Conservation (phyloP, 345 rosid genomes). For the Leavenworthia alabamica region DNA sequence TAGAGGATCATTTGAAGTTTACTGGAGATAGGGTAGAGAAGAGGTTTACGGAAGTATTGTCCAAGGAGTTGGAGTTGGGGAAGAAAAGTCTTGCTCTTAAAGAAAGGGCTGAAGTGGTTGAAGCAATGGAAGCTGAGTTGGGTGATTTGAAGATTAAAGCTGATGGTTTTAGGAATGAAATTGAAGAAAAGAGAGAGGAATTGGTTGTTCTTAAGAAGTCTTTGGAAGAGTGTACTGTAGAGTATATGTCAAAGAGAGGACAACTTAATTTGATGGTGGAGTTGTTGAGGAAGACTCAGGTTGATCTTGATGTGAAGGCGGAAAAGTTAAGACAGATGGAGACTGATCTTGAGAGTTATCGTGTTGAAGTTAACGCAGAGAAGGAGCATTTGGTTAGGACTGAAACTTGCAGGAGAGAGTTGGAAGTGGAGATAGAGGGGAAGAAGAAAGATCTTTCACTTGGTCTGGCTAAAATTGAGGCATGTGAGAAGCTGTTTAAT, state of each 20-base stretch:
- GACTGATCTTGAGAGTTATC: not conserved
- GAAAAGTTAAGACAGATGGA: not conserved
- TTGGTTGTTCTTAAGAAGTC: not conserved
- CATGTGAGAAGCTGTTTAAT: not conserved
- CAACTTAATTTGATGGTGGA: not conserved
- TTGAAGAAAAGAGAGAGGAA: not conserved
- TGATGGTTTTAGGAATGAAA: not conserved
- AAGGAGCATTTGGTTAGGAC: no score
- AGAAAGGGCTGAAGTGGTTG: slow-evolving; percentile 12
- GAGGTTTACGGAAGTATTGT: not conserved
- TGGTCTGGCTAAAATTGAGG: not conserved
- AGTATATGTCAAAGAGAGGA: not conserved
- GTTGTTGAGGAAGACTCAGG: slow-evolving; percentile 6
- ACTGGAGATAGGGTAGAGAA: not conserved
- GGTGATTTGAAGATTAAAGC: slow-evolving; percentile 4
- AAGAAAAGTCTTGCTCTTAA: not conserved
- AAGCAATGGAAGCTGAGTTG: not conserved
- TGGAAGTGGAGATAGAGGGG: no score
- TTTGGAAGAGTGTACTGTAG: slow-evolving; percentile 6
- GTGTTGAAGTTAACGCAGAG: no score
- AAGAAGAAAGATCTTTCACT: not conserved
- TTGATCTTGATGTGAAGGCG: not conserved
- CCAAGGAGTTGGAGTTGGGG: slow-evolving; percentile 10
- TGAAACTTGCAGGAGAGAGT: no score
- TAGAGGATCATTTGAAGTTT: not conserved